Conservation (phyloP, 2,329 filamentous ascomycete species). For the Trichophyton simii region DNA sequence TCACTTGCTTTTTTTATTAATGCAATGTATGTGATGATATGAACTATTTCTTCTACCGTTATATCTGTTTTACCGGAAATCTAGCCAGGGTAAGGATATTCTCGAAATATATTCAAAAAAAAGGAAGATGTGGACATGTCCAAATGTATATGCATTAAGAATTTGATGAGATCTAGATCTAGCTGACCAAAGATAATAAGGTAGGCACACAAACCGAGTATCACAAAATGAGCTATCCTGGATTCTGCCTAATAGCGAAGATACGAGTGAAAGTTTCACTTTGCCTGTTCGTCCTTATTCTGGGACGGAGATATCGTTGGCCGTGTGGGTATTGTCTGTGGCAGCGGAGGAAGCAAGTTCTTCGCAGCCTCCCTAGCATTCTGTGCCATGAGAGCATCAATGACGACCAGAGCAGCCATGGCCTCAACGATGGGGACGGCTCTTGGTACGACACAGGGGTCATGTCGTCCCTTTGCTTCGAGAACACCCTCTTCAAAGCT, state of each 20-base stretch:
- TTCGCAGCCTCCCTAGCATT: constrained; percentile 47
- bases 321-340: constrained; percentile 25
- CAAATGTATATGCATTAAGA: too few relatives aligned
- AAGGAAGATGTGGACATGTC: too few relatives aligned
- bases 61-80: background rate
- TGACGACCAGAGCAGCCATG: constrained; percentile 78
- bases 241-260: background rate
- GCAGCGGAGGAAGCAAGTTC: constrained; percentile 33
- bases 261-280: background rate
- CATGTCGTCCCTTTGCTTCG: constrained; percentile 85
- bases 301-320: constrained; percentile 14
- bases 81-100: background rate
- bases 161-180: too few relatives aligned
- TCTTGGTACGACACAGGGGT: constrained; percentile 81
- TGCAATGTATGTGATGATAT: background rate
- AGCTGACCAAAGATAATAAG: too few relatives aligned
- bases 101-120: too few relatives aligned
- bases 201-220: too few relatives aligned
- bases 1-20: background rate
- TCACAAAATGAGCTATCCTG: too few relatives aligned
- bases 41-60: background rate
- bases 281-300: background rate
- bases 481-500: constrained; percentile 63
- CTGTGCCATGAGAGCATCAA: constrained; percentile 78
- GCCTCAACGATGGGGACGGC: constrained; percentile 63